Percentiles rank a stretch among this genome's conserved stretches.
phyloP scores from a whole-genome alignment of 176 grass and related monocot species.

The Olyra latifolia region DNA sequence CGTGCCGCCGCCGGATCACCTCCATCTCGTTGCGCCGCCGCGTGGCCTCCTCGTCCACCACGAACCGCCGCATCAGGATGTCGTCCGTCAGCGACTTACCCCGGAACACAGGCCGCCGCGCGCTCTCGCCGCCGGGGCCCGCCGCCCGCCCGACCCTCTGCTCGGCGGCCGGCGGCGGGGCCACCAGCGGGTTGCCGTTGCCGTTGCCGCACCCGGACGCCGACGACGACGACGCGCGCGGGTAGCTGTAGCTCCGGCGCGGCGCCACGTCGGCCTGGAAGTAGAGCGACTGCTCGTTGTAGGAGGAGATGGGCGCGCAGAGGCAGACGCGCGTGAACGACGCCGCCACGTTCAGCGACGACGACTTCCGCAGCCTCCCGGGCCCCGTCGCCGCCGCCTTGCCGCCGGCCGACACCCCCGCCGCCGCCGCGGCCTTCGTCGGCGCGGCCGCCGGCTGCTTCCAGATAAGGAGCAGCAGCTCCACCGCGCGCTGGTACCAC shows the following conservation, averaged over 20 bases:
- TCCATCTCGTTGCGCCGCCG: constrained; percentile 93
- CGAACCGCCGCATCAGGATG: constrained; percentile 83
- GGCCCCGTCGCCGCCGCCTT: neutral
- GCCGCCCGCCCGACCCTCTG: constrained; percentile 1
- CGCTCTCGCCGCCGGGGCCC: neutral
- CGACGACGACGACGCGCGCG: constrained; percentile 64
- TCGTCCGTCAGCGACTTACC: constrained; percentile 95
- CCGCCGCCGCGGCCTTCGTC: constrained; percentile 45
- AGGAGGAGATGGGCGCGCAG: constrained; percentile 90
- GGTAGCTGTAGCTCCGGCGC: constrained; percentile 89
- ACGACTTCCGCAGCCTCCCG: constrained; percentile 67
- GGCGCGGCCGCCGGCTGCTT: constrained; percentile 33
- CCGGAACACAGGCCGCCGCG: constrained; percentile 65
- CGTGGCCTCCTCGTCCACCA: constrained; percentile 84
- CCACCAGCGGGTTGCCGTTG: constrained; percentile 49
- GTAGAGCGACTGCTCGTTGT: constrained; percentile 74
- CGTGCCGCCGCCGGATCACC: constrained; percentile 77
- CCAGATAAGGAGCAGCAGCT: constrained; percentile 60
- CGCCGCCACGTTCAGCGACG: constrained; percentile 87
- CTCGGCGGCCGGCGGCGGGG: constrained; percentile 30
- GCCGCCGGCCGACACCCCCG: neutral
- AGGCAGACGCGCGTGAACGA: constrained; percentile 95
- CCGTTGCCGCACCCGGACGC: constrained; percentile 38
- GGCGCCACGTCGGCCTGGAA: constrained; percentile 70
- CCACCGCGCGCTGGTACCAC: constrained; percentile 74